Percentiles rank a stretch among this genome's conserved stretches.
These are phyloP conservation scores for Fomitopsis palustris DNA, from an alignment of 1,284 basidiomycete species.

Conservation along the genomic window DNA sequence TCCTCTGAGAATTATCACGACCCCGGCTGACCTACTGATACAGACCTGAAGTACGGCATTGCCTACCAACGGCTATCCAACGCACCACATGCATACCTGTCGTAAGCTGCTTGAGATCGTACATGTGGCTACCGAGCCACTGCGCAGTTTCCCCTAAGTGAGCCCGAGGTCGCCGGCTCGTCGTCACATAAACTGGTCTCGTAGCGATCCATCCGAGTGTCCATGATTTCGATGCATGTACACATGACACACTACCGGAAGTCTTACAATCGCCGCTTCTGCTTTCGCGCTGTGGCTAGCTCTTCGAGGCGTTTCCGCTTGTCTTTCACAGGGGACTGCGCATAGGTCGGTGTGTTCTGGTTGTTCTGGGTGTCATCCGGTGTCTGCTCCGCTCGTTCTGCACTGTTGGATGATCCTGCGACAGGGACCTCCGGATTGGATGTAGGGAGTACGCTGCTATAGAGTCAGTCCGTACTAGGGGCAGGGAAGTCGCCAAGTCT, in stretches of 20 bases:
- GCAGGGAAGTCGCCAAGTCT: no score
- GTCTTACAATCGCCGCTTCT: conserved; percentile 4
- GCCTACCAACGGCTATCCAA: background rate
- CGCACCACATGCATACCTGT: no score
- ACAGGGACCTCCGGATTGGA: background rate
- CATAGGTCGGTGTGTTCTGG: conserved; percentile 19
- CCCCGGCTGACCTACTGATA: background rate
- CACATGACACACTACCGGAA: background rate
- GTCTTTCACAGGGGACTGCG: conserved; percentile 30
- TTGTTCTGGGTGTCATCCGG: background rate
- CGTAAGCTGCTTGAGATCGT: no score
- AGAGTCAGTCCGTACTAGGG: background rate
- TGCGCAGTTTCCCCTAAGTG: no score
- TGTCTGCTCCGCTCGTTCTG: background rate
- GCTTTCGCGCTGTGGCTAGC: conserved; percentile 25
- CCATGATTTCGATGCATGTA: no score
- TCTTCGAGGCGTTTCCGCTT: conserved; percentile 36
- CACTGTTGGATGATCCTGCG: background rate
- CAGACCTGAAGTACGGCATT: background rate
- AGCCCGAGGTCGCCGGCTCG: no score
- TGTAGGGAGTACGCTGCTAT: background rate
- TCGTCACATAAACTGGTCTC: no score
- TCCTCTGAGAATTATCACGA: background rate
- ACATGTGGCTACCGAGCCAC: no score
- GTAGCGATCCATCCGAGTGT: no score